A percentile compares a stretch with the other conserved stretches of the same genome.
These are phyloP conservation scores for Curvularia sp. DNA, from an alignment of 2,329 filamentous ascomycete species.

Conservation along the genomic window DNA sequence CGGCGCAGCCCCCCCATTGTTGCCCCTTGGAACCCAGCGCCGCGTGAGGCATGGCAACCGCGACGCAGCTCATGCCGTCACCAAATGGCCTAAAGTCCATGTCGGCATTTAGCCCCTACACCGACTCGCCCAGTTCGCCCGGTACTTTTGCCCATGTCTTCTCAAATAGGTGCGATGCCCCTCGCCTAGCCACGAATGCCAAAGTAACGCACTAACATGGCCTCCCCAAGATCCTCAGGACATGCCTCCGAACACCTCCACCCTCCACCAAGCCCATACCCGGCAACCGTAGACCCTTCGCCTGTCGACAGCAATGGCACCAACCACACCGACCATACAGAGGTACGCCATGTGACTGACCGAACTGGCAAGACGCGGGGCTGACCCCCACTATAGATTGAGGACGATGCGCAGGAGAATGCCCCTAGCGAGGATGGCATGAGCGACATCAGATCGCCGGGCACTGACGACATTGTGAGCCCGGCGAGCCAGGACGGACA, in stretches of 20 bases:
- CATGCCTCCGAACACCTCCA: slow-evolving; percentile 58
- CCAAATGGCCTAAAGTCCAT: slow-evolving; percentile 52
- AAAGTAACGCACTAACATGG: slow-evolving; percentile 38
- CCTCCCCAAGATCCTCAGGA: slow-evolving; percentile 50
- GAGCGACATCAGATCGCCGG: slow-evolving; percentile 50
- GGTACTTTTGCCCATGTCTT: slow-evolving; percentile 54
- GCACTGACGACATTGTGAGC: slow-evolving; percentile 47
- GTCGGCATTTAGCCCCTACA: slow-evolving; percentile 58
- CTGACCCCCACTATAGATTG: slow-evolving; percentile 61
- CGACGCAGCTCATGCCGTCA: slow-evolving; percentile 57
- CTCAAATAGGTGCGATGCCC: slow-evolving; percentile 48
- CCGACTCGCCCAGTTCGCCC: slow-evolving; percentile 60
- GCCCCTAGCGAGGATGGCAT: slow-evolving; percentile 49
- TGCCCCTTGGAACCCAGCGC: slow-evolving; percentile 21
- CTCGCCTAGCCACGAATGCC: slow-evolving; percentile 16
- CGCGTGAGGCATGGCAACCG: slow-evolving; percentile 48
- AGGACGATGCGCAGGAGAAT: slow-evolving; percentile 75
- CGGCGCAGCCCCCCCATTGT: slow-evolving; percentile 14
- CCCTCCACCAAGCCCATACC: slow-evolving; percentile 61
- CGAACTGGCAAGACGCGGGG: slow-evolving; percentile 14
- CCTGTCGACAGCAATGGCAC: slow-evolving; percentile 87
- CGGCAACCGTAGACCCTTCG: slow-evolving; percentile 76
- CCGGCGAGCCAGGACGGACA: slow-evolving; percentile 43
- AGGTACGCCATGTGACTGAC: slow-evolving; percentile 51
- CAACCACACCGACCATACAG: slow-evolving; percentile 79